Conservation (phyloP, 352 stramenopile species). For the Phytophthora tubulina region DNA sequence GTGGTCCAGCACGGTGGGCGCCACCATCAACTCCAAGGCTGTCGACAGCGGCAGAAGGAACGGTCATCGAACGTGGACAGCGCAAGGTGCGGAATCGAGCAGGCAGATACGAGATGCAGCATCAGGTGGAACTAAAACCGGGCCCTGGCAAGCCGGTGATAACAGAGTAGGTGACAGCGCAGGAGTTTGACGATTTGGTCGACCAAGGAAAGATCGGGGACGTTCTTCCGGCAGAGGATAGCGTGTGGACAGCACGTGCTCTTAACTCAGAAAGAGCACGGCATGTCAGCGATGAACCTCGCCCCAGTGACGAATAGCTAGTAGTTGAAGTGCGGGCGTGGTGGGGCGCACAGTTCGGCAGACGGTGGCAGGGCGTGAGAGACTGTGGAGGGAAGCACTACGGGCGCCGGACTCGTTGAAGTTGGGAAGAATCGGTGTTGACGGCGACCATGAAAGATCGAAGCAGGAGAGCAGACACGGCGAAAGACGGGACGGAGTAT, state of each 20-base stretch:
- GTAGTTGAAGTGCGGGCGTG: too few species aligned
- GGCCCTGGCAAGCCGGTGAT: neutral
- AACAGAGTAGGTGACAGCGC: neutral
- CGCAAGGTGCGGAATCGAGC: neutral
- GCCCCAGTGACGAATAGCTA: too few species aligned
- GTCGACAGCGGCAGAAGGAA: neutral
- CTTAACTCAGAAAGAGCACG: too few species aligned
- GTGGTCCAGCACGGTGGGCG: neutral
- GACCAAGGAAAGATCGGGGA: conserved; percentile 14
- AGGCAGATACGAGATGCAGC: neutral
- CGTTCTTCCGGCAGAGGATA: conserved; percentile 10
- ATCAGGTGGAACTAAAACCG: conserved; percentile 1
- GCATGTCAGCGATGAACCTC: too few species aligned
- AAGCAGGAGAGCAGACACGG: too few species aligned
- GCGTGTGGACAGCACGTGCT: conserved; percentile 18
- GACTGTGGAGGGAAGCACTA: too few species aligned
- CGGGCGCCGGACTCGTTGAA: too few species aligned
- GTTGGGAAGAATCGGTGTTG: too few species aligned
- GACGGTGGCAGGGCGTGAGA: too few species aligned
- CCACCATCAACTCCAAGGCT: neutral
- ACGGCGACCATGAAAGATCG: too few species aligned
- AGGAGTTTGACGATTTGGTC: neutral
- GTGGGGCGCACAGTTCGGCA: too few species aligned
- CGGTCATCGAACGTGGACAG: neutral
- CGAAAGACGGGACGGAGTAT: too few species aligned